These are phyloP conservation scores for Capsella rubella DNA, from an alignment of 441 rosid species.

Conservation along the genomic window DNA sequence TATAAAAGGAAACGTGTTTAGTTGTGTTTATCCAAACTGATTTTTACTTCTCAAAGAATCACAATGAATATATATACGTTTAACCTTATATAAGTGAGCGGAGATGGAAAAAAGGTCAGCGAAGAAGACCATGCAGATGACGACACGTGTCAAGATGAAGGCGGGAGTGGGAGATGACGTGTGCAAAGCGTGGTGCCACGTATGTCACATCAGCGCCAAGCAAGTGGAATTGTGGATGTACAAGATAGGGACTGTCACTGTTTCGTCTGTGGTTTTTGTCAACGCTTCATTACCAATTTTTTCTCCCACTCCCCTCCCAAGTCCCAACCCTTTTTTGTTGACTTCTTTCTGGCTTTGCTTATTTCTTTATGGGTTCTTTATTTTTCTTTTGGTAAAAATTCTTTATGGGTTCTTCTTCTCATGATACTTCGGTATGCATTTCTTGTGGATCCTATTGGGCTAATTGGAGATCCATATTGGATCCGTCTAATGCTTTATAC, in stretches of 20 bases:
- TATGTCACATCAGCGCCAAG: constrained; percentile 40
- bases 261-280: constrained; percentile 15
- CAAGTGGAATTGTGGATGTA: constrained; percentile 46
- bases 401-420: neutral
- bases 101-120: constrained; percentile 5
- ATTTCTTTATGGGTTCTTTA: neutral
- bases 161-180: constrained; percentile 42
- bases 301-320: neutral
- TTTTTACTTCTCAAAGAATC: constrained; percentile 25
- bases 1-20: constrained; percentile 35
- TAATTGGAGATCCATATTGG: neutral
- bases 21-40: constrained; percentile 39
- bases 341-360: neutral
- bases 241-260: constrained; percentile 27
- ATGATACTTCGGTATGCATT: neutral
- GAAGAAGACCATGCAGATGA: neutral
- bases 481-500: neutral
- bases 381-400: too few relatives aligned
- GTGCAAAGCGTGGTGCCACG: constrained; percentile 40
- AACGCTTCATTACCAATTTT: neutral
- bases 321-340: constrained; percentile 13
- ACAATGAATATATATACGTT: constrained; percentile 32
- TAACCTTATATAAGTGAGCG: neutral
- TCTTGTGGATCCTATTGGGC: constrained; percentile 4
- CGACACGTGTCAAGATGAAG: constrained; percentile 26